Base-by-base conservation (phyloP, 768 basidiomycete species). In the Boletus patriciae region DNA sequence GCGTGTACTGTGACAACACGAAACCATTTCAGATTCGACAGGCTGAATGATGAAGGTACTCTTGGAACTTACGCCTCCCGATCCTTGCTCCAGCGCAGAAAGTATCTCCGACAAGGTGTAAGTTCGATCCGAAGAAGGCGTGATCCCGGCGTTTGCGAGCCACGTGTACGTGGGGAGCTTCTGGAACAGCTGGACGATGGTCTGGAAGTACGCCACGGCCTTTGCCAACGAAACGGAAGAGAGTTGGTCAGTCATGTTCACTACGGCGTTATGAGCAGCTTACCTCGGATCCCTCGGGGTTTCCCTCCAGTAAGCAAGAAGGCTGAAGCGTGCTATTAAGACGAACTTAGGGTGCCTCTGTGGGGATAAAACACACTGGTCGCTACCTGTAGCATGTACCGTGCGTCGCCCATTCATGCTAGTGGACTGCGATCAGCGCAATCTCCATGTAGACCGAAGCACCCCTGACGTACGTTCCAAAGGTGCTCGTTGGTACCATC, bases 321-420 rank as follows among this genome's bases (percentile, higher is more conserved):
- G 79, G 70, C 50, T 78, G 52, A 5, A 90, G 77, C 4, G 88
- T 90, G 66, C 86, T 87, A 53, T 59, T 5, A 52, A 41, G 18
- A 37, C 25, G 25, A 44, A 40, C 6, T 64, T 29, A 46, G 34
- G 21, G 15, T 6, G 15, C 15, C 6, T 46, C 8, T 3, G n/a
- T 33, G 9, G 15, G 16, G 16, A 50, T 49, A 19, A 18, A 23
- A 21, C 0, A 10, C 3, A 6, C 1, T n/a, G 21, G 23, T 45
- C 12, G 4, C 23, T 57, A 69, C 69, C 70, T 71, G 47, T 66
- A 75, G 60, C 77, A 80, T 36, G 79, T 90, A 21, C 88, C 88
- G 59, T 90, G 88, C 4, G 78, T 83, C 10, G 73, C 59, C 88
- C 88, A 90, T 66, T 90, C 88, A 59, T 90, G 87, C 83, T 85